Evolutionary conservation across 2,329 filamentous ascomycete species (phyloP), one percentile per base, ranked within the genome.

Genomic region (Pseudocercospora fuligena): DNA sequence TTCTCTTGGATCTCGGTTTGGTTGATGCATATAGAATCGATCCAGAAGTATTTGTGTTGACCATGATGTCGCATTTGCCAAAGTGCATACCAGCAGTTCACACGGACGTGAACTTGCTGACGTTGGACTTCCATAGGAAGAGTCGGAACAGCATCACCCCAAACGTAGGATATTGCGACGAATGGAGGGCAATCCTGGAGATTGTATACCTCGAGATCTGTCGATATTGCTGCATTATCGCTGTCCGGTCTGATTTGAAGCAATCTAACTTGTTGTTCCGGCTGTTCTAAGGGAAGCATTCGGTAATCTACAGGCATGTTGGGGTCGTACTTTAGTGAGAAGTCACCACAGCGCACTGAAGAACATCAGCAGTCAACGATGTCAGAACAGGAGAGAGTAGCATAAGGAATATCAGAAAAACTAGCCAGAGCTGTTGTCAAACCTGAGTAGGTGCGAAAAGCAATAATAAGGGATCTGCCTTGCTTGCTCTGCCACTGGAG

Each of bases 1-100:
- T 75, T 75, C 58, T 80, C 79, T 1, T 70, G 51, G 19, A 60
- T 46, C 43, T 77, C 66, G 3, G 67, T 40, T 46, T 78, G 75
- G 60, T 78, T 70, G 58, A 79, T 78, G 61, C 78, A 79, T 1
- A 80, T 66, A n/a, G 70, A 73, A 67, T 80, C 78, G 25, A 78
- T 73, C 79, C 78, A 80, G 11, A 81, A 27, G 25, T 23, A 14
- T 19, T 23, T 12, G 23, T 29, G 49, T 25, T 54, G 16, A n/a
- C 25, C 14, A 23, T 54, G 49, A 54, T 54, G 49, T 25, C 16
- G 49, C 49, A 54, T 54, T 25, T 54, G 49, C 49, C 49, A 54
- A 16, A 54, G 21, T 14, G 49, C 16, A 29, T 54, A 25, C 49
- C 49, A 54, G 49, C 49, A 54, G 23, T 54, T n/a, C 33, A 60